Evolutionary conservation across 2,329 filamentous ascomycete species (phyloP), one percentile per base, ranked within the genome.

Genomic region (Stagonosporopsis vannaccii): DNA sequence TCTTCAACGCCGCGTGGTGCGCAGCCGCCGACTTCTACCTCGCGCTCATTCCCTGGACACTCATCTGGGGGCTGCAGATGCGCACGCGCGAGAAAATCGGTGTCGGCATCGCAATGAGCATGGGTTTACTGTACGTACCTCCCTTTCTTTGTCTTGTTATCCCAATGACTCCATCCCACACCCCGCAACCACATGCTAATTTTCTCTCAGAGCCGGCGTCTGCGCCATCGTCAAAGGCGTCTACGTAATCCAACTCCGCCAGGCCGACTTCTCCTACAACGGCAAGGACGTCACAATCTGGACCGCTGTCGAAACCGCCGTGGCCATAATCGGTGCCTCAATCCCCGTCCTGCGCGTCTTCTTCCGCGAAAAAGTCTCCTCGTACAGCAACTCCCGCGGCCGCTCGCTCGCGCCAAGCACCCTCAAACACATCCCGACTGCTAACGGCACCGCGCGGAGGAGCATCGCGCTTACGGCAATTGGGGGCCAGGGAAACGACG

Each of bases 281-380:
- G 70, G 68, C 33, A 70, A 65, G 47, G 66, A 72, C 35, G 63
- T 71, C 13, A 66, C 61, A 1, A 69, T 72, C 32, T 72, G 70
- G 70, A 71, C 69, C 12, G 63, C 51, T 3, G 67, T 68, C 4
- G 70, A 72, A 55, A 71, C 66, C 25, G 66, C 69, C 30, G 66
- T 66, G 4, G 68, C 70, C 23, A 70, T 72, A 5, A 61, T 71
- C 41, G 70, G 61, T 9, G 69, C 65, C 6, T 71, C 64, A 2
- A 69, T 72, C 6, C 69, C 70, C 6, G 67, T 72, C 2, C 63
- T 72, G 2, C 69, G 70, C 25, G 70, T 71, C 7, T 71, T 71
- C 60, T 65, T 72, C 61, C 67, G 67, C n/a, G 62, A 71, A n/a
- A 61, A 60, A 1, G 61, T 66, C 2, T 63, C 59, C 0, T 62